phyloP scores from a whole-genome alignment of 495 filamentous ascomycete species.

The Hypoxylon cercidicola region DNA sequence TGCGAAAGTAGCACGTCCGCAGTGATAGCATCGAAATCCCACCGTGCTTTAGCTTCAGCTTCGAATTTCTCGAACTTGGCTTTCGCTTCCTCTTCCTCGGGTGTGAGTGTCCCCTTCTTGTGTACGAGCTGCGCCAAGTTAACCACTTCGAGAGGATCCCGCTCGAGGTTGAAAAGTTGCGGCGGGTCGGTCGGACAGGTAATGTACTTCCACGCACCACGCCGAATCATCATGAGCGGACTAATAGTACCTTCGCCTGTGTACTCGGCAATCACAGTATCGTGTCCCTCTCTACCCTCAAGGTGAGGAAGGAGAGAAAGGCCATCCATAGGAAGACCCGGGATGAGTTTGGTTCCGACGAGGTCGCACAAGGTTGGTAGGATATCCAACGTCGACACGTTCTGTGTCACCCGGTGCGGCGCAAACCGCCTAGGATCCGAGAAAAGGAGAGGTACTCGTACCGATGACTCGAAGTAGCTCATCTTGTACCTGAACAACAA shows the following conservation, averaged over 20 bases:
- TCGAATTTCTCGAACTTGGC: conserved; percentile 68
- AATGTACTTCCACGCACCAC: conserved; percentile 84
- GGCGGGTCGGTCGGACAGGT: conserved; percentile 82
- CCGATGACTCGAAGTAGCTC: conserved; percentile 86
- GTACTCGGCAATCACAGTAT: conserved; percentile 88
- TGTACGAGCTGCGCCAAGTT: conserved; percentile 68
- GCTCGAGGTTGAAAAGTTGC: conserved; percentile 78
- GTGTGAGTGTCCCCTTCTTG: conserved; percentile 47
- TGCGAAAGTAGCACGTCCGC: conserved; percentile 75
- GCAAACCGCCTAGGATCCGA: conserved; percentile 73
- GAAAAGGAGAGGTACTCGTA: conserved; percentile 83
- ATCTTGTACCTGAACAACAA: conserved; percentile 76
- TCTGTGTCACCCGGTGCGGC: conserved; percentile 74
- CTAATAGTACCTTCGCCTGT: conserved; percentile 87
- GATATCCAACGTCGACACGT: conserved; percentile 87
- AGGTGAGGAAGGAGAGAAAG: conserved; percentile 77
- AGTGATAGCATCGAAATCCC: conserved; percentile 79
- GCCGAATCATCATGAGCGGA: conserved; percentile 90
- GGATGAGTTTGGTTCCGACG: conserved; percentile 70
- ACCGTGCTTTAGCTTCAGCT: conserved; percentile 71
- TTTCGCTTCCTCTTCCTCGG: conserved; percentile 55
- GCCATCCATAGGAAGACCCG: conserved; percentile 79
- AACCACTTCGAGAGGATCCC: conserved; percentile 76
- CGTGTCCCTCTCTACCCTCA: conserved; percentile 67
- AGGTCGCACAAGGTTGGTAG: conserved; percentile 85